Base-by-base conservation (phyloP, 345 rosid species). In the Cardamine resedifolia region DNA sequence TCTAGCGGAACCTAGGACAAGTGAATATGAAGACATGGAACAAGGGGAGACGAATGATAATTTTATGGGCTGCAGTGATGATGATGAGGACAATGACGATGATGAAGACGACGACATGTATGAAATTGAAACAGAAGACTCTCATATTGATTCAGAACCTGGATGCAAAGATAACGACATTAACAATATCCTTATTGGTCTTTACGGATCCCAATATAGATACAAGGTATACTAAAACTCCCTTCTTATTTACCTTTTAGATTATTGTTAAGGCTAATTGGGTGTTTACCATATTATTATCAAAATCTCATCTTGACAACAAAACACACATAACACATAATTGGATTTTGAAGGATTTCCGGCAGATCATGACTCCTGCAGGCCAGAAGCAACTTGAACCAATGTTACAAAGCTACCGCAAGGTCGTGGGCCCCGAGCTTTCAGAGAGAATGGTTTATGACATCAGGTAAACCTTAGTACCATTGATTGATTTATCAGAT, bases 391-490 rank as follows among this genome's bases (percentile, higher is more conserved):
- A 78, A 78, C 55, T 91, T 70, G 92, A 88, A 74, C 60, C 83
- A 16, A 87, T 78, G 77, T 72, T 90, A 83, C 80, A 15, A 15
- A 80, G 79, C 63, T 91, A 89, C 77, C 68, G 66, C 72, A 87
- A 75, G 63, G 85, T 76, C 20, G 96, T 95, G 3, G 97, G 97
- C 1, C 70, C 51, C 15, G 83, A 88, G 82, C 81, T 91, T 68
- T 83, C 96, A 0, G 84, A 86, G 84, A 84, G 84, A 68, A 88
- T 87, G 84, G 86, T 86, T 16, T 86, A 87, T 82, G 76, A 80
- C 21, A 84, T 89, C 58, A 80, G 77, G 63, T 90, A 76, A 82
- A 68, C 62, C 49, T 59, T 44, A n/a, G 0, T 53, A 30, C 34
- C 48, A 51, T 58, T 67, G 16, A 30, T 74, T 14, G 44, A 11